phyloP scores from a whole-genome alignment of 2,329 filamentous ascomycete species.

The Saccharata proteae region DNA sequence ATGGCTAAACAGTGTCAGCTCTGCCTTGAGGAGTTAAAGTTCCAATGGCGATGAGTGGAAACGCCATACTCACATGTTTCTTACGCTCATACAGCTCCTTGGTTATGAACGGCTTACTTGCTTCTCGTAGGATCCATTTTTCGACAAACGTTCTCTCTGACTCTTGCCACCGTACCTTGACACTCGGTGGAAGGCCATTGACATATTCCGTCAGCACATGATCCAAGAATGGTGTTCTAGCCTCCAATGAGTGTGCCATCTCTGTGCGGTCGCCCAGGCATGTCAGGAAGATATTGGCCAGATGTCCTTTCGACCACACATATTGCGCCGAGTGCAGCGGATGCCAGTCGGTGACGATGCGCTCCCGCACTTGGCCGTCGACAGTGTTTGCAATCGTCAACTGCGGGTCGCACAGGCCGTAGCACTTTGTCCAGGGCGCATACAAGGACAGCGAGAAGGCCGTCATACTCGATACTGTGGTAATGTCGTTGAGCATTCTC shows the following conservation, averaged over 20 bases:
- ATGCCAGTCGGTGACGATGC: slow-evolving; percentile 18
- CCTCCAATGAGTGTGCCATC: slow-evolving; percentile 32
- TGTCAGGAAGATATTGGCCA: slow-evolving; percentile 25
- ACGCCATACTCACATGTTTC: slow-evolving; percentile 25
- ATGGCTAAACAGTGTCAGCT: slow-evolving; percentile 20
- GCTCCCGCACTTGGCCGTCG: slow-evolving; percentile 17
- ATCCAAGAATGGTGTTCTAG: slow-evolving; percentile 30
- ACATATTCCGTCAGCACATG: slow-evolving; percentile 28
- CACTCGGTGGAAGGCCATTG: slow-evolving; percentile 24
- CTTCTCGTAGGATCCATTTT: slow-evolving; percentile 42
- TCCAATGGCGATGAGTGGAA: background rate
- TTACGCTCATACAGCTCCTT: slow-evolving; percentile 38
- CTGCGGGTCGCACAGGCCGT: slow-evolving; percentile 19
- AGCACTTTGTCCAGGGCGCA: slow-evolving; percentile 20
- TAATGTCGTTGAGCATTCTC: slow-evolving; percentile 28
- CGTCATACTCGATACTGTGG: slow-evolving; percentile 23
- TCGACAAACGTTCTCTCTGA: slow-evolving; percentile 19
- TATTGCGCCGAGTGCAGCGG: slow-evolving; percentile 16
- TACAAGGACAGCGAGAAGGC: slow-evolving; percentile 25
- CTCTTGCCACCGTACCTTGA: slow-evolving; percentile 23
- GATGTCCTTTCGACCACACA: slow-evolving; percentile 14
- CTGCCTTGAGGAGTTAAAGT: background rate
- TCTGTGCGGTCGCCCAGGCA: slow-evolving; percentile 34
- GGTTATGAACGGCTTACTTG: slow-evolving; percentile 38
- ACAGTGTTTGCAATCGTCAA: slow-evolving; percentile 20